These are phyloP conservation scores for Paramyrothecium roridum DNA, from an alignment of 2,329 filamentous ascomycete genomes.

Conservation along the genomic window DNA sequence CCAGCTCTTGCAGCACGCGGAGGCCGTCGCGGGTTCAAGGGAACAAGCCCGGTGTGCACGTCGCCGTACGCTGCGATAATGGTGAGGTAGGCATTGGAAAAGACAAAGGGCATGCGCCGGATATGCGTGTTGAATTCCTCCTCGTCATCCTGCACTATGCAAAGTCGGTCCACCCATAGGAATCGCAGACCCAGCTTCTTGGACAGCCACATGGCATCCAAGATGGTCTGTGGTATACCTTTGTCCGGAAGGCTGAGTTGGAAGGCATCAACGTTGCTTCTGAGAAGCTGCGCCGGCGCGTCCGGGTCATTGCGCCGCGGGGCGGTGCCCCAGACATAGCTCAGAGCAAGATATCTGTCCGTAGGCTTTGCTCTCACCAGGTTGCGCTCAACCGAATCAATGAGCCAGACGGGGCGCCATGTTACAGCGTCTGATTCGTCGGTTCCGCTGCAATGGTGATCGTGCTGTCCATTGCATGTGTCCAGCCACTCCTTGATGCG, in stretches of 20 bases:
- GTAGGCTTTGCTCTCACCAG: constrained; percentile 33
- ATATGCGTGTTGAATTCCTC: constrained; percentile 35
- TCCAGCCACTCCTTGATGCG: constrained; percentile 41
- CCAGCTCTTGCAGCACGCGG: constrained; percentile 19
- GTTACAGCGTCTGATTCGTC: constrained; percentile 20
- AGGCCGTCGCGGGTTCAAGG: constrained; percentile 30
- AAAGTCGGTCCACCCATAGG: constrained; percentile 44
- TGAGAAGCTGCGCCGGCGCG: constrained; percentile 25
- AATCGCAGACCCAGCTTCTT: constrained; percentile 39
- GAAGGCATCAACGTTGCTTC: constrained; percentile 31
- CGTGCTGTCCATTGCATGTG: constrained; percentile 37
- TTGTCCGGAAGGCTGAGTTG: constrained; percentile 31
- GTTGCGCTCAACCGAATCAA: constrained; percentile 35
- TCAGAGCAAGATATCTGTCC: constrained; percentile 41
- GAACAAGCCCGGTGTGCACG: constrained; percentile 31
- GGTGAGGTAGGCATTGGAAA: constrained; percentile 40
- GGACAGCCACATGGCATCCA: constrained; percentile 41
- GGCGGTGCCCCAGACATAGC: constrained; percentile 39
- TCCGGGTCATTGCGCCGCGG: constrained; percentile 21
- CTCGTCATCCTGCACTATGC: constrained; percentile 41
- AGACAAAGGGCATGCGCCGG: constrained; percentile 42
- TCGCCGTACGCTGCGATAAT: constrained; percentile 40
- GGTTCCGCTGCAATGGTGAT: constrained; percentile 32
- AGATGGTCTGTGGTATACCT: constrained; percentile 36
- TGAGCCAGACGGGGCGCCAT: constrained; percentile 37